A percentile compares a stretch with the other conserved stretches of the same genome.
Evolutionary conservation across 345 rosid species (phyloP).

Genomic region (Psidium guajava): DNA sequence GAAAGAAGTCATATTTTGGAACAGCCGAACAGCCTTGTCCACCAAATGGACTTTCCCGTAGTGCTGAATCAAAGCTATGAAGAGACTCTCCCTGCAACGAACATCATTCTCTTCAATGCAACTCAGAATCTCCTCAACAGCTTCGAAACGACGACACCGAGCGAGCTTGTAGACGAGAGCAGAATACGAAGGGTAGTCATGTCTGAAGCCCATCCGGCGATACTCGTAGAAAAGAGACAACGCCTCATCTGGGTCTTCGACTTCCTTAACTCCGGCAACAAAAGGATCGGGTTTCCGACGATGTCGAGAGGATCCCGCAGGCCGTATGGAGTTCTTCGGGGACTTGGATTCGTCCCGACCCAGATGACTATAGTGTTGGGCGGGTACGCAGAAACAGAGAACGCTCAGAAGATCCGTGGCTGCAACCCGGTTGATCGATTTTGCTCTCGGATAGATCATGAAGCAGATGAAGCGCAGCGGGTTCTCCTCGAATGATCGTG

Average conservation of each 20-base stretch:
- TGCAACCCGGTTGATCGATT: neutral
- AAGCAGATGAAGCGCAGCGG: neutral
- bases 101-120: slow-evolving; percentile 28
- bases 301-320: neutral
- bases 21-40: slow-evolving; percentile 46
- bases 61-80: slow-evolving; percentile 59
- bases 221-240: slow-evolving; percentile 53
- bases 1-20: slow-evolving; percentile 33
- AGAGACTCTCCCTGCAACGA: slow-evolving; percentile 50
- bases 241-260: slow-evolving; percentile 46
- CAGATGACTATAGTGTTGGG: neutral
- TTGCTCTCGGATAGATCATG: neutral
- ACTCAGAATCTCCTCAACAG: slow-evolving; percentile 44
- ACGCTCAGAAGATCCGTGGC: neutral
- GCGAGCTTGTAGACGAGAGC: slow-evolving; percentile 74
- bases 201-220: slow-evolving; percentile 47
- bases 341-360: neutral
- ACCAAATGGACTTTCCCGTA: slow-evolving; percentile 47
- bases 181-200: slow-evolving; percentile 75
- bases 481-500: neutral
- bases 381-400: neutral
- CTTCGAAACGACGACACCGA: slow-evolving; percentile 43
- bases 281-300: slow-evolving; percentile 25
- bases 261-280: slow-evolving; percentile 36
- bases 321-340: neutral